A percentile compares a stretch with the other conserved stretches of the same genome.
These are phyloP conservation scores for Backusella luteola DNA, from an alignment of 192 early-diverging fungal genomes.

Conservation along the genomic window DNA sequence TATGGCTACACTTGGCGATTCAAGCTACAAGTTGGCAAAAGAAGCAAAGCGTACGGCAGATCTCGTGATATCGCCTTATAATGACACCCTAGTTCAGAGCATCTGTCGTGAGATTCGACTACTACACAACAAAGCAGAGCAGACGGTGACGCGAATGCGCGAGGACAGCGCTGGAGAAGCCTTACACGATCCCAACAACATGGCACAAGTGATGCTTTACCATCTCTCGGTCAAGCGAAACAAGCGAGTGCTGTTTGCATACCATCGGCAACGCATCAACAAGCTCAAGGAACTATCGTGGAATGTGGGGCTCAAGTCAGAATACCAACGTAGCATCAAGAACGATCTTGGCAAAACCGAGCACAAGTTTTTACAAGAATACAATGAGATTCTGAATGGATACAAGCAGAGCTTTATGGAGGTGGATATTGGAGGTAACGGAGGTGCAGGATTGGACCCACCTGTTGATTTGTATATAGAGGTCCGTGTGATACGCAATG, in stretches of 20 bases:
- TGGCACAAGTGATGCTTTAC: conserved; percentile 52
- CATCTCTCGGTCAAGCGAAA: conserved; percentile 66
- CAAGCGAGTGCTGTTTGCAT: conserved; percentile 88
- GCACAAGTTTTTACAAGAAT: conserved; percentile 59
- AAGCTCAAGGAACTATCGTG: conserved; percentile 68
- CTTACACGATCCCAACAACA: conserved; percentile 15
- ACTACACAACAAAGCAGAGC: conserved; percentile 47
- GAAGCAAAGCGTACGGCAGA: conserved; percentile 78
- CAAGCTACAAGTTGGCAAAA: conserved; percentile 73
- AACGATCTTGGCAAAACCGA: conserved; percentile 45
- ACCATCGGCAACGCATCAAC: conserved; percentile 71
- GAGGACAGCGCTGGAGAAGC: conserved; percentile 8
- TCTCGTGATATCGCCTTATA: conserved; percentile 69
- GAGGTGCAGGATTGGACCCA: conserved; percentile 69
- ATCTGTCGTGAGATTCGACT: conserved; percentile 78
- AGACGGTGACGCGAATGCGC: conserved; percentile 21
- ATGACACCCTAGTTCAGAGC: conserved; percentile 75
- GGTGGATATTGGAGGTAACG: conserved; percentile 74
- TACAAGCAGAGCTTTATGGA: conserved; percentile 65
- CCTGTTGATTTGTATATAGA: conserved; percentile 92
- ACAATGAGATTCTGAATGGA: conserved; percentile 60
- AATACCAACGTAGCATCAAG: conserved; percentile 28
- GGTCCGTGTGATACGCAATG: conserved; percentile 83
- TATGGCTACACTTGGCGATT: conserved; percentile 70
- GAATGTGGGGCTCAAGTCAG: conserved; percentile 38